Conservation (phyloP, 768 basidiomycete genomes). For the Lactarius quietus region DNA sequence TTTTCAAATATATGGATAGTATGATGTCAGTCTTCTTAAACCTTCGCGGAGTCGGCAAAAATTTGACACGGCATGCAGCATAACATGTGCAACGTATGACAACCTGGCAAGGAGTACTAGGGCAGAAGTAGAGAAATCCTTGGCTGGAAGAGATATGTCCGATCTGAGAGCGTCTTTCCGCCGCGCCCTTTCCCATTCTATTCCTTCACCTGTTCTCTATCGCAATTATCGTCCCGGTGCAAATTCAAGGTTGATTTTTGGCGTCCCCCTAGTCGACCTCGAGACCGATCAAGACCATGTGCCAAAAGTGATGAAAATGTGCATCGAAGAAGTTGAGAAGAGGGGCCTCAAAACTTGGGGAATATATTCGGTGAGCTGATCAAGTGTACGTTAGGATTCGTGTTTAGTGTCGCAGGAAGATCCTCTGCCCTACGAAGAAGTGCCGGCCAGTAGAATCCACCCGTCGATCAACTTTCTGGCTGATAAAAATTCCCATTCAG, state of each 20-base stretch:
- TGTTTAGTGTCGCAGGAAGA: constrained; percentile 36
- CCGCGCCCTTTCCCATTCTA: constrained; percentile 57
- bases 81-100: constrained; percentile 70
- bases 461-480: background rate
- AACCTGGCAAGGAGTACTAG: too few relatives aligned
- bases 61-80: constrained; percentile 41
- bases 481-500: constrained; percentile 37
- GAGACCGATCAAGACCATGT: constrained; percentile 74
- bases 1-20: constrained; percentile 77
- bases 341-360: constrained; percentile 76
- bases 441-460: constrained; percentile 53
- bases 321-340: constrained; percentile 78
- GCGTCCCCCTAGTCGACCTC: constrained; percentile 83
- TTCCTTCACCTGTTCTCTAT: constrained; percentile 71
- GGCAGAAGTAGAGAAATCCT: constrained; percentile 60
- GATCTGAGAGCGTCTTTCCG: constrained; percentile 54
- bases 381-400: background rate
- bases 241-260: constrained; percentile 87
- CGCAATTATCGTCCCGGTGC: constrained; percentile 75
- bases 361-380: constrained; percentile 62
- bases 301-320: constrained; percentile 86
- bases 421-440: constrained; percentile 80
- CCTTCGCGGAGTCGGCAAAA: background rate
- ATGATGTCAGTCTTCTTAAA: constrained; percentile 50
- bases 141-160: constrained; percentile 63